Percentiles rank a stretch among this genome's conserved stretches.
These are phyloP conservation scores for Nothophoma quercina DNA, from an alignment of 2,329 filamentous ascomycete genomes.

Conservation along the genomic window DNA sequence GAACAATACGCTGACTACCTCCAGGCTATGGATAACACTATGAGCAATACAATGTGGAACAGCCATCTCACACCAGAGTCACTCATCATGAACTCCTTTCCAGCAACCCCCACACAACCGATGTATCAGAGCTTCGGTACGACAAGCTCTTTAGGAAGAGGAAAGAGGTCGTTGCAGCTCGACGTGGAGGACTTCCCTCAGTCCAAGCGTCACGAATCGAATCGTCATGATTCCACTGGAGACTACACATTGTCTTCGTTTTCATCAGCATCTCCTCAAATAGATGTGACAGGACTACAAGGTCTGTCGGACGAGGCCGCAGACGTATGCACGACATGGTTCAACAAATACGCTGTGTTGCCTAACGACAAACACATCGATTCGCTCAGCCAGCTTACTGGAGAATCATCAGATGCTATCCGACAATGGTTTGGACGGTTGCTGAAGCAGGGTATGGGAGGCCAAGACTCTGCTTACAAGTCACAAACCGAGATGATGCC, in stretches of 20 bases:
- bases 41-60: slow-evolving; percentile 35
- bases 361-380: slow-evolving; percentile 48
- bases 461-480: slow-evolving; percentile 49
- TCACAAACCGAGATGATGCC: slow-evolving; percentile 45
- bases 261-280: slow-evolving; percentile 24
- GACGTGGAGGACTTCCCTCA: slow-evolving; percentile 43
- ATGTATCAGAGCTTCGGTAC: slow-evolving; percentile 29
- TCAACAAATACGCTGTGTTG: slow-evolving; percentile 47
- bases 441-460: slow-evolving; percentile 46
- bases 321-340: slow-evolving; percentile 49
- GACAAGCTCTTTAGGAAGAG: no score
- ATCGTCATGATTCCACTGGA: slow-evolving; percentile 36
- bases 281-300: slow-evolving; percentile 13
- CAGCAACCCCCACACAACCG: slow-evolving; percentile 35
- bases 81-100: slow-evolving; percentile 31
- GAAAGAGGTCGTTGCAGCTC: slow-evolving; percentile 43
- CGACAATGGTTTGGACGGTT: slow-evolving; percentile 48
- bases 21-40: slow-evolving; percentile 46
- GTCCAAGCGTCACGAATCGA: slow-evolving; percentile 42
- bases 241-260: slow-evolving; percentile 39
- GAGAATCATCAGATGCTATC: slow-evolving; percentile 42
- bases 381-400: slow-evolving; percentile 47
- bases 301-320: slow-evolving; percentile 47
- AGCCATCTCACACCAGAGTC: slow-evolving; percentile 33
- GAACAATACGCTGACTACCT: slow-evolving; percentile 13